These are phyloP conservation scores for Capsicum rhomboideum DNA, from an alignment of 257 asterid species.

Conservation along the genomic window DNA sequence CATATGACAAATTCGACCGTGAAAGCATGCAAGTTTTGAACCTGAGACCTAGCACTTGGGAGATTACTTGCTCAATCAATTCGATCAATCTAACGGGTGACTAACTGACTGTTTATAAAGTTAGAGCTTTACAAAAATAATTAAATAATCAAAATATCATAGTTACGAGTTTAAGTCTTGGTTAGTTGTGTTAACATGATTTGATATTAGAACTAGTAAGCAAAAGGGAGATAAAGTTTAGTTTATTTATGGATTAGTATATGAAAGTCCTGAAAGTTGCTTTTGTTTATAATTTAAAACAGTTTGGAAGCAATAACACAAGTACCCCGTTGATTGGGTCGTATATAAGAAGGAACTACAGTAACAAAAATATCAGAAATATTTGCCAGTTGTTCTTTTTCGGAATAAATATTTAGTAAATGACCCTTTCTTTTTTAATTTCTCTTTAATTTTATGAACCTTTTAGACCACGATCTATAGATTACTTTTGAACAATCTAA, in stretches of 20 bases:
- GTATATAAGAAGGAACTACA: not conserved
- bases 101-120: not conserved
- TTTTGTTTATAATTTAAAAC: not conserved
- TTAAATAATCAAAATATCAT: not conserved
- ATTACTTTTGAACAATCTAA: not conserved
- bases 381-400: not conserved
- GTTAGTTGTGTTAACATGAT: not conserved
- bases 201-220: not conserved
- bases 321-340: not conserved
- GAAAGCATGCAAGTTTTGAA: not conserved
- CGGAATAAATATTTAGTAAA: not conserved
- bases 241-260: not conserved
- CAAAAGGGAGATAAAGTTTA: not conserved
- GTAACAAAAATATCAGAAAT: not conserved
- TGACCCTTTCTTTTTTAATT: not conserved
- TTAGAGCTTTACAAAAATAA: not conserved
- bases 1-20: not conserved
- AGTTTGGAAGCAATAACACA: not conserved
- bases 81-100: fast-evolving
- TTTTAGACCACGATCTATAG: not conserved
- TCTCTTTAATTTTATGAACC: not conserved
- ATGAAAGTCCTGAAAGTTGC: not conserved
- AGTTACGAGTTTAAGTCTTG: not conserved
- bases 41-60: fast-evolving
- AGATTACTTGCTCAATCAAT: not conserved